These are phyloP conservation scores for Fusarium duplospermum DNA, from an alignment of 2,329 filamentous ascomycete genomes.

Conservation along the genomic window DNA sequence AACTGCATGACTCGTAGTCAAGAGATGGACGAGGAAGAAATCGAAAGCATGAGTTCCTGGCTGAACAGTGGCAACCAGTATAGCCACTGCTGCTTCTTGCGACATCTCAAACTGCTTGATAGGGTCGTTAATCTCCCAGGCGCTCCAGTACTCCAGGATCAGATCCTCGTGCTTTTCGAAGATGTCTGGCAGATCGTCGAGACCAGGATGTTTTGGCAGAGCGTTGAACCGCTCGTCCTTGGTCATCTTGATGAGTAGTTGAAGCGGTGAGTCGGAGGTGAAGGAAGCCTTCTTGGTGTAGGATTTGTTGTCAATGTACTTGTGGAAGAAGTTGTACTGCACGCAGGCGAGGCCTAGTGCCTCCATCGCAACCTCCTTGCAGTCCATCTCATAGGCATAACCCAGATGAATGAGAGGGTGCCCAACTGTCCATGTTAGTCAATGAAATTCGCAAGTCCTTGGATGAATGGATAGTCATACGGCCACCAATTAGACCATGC, in stretches of 20 bases:
- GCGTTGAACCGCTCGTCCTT: conserved; percentile 77
- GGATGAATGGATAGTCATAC: conserved; percentile 61
- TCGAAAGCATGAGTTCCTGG: conserved; percentile 76
- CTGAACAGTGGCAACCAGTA: conserved; percentile 71
- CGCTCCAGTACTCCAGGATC: conserved; percentile 90
- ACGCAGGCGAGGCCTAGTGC: conserved; percentile 76
- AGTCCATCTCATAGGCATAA: conserved; percentile 92
- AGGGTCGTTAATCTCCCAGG: conserved; percentile 79
- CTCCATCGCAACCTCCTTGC: conserved; percentile 88
- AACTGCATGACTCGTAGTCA: conserved; percentile 89
- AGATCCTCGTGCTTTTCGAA: conserved; percentile 76
- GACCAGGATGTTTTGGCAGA: conserved; percentile 68
- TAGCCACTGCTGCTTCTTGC: conserved; percentile 69
- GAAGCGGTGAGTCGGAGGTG: conserved; percentile 70
- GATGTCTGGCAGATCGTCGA: conserved; percentile 73
- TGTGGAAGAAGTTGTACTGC: conserved; percentile 70
- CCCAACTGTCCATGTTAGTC: conserved; percentile 68
- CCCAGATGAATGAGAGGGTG: conserved; percentile 94
- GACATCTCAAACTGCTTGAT: conserved; percentile 80
- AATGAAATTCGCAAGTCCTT: background rate
- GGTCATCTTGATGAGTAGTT: conserved; percentile 77
- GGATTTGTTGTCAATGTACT: conserved; percentile 76
- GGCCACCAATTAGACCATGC: conserved; percentile 81
- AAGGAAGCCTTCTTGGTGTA: conserved; percentile 75
- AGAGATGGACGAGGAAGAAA: conserved; percentile 83